These are phyloP conservation scores for Xylariaceae sp. DNA, from an alignment of 2,329 filamentous ascomycete genomes.

Conservation along the genomic window DNA sequence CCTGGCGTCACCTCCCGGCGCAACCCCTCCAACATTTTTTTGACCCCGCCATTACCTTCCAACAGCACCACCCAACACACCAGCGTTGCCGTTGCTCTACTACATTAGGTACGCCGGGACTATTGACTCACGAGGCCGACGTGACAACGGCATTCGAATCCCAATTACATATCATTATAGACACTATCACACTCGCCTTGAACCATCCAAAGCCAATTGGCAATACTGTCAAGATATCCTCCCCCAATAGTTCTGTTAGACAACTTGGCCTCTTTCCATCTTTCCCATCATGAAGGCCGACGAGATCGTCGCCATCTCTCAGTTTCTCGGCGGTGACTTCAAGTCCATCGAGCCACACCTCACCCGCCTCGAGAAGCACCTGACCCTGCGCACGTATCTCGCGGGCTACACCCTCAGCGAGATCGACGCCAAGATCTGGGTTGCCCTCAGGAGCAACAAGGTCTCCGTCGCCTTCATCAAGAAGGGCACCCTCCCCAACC, in stretches of 20 bases:
- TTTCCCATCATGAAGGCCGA: conserved; percentile 53
- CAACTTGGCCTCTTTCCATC: too few relatives aligned
- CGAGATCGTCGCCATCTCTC: conserved; percentile 52
- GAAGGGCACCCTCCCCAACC: conserved; percentile 71
- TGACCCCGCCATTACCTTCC: conserved; percentile 23
- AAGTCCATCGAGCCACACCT: conserved; percentile 76
- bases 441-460: conserved; percentile 77
- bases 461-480: conserved; percentile 79
- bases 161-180: too few relatives aligned
- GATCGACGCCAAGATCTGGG: conserved; percentile 79
- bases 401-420: conserved; percentile 76
- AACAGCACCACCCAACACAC: too few relatives aligned
- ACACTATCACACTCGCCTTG: too few relatives aligned
- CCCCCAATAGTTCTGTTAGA: too few relatives aligned
- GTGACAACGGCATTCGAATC: too few relatives aligned
- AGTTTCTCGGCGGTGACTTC: conserved; percentile 65
- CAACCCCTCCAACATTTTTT: conserved; percentile 9
- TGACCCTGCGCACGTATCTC: conserved; percentile 83
- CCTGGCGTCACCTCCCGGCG: conserved; percentile 9
- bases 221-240: too few relatives aligned
- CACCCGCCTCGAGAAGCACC: conserved; percentile 77
- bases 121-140: conserved; percentile 11
- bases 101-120: conserved; percentile 6
- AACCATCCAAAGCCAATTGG: too few relatives aligned
- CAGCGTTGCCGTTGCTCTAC: too few relatives aligned